These are phyloP conservation scores for Pseudevernia furfuracea DNA, from an alignment of 495 filamentous ascomycete species.

Conservation along the genomic window DNA sequence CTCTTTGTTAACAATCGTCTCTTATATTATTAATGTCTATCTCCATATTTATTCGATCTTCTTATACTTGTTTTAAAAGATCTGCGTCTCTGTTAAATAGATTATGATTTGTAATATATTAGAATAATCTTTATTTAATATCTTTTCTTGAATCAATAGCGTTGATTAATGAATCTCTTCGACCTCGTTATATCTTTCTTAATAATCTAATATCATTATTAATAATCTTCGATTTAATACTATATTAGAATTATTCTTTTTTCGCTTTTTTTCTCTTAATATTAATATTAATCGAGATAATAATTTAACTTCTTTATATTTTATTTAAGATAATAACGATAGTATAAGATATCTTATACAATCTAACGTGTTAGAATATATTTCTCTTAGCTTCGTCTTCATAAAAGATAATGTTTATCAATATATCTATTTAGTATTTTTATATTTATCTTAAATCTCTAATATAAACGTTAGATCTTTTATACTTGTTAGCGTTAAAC, in stretches of 20 bases:
- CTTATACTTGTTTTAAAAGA: no score
- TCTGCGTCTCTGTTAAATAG: no score
- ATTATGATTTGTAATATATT: no score
- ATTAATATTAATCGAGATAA: constrained; percentile 25
- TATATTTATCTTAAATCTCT: background rate
- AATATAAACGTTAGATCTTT: background rate
- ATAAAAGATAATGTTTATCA: constrained; percentile 22
- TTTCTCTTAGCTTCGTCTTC: constrained; percentile 30
- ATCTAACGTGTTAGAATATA: constrained; percentile 34
- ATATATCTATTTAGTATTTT: constrained; percentile 16
- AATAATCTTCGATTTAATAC: constrained; percentile 28
- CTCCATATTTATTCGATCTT: no score
- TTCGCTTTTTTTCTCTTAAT: constrained; percentile 27
- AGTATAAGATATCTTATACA: constrained; percentile 25
- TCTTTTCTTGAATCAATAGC: no score
- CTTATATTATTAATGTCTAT: no score
- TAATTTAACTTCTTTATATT: constrained; percentile 34
- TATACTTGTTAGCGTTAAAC: background rate
- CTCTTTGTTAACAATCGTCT: no score
- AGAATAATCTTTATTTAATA: no score
- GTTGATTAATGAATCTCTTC: background rate
- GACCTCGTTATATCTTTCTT: background rate
- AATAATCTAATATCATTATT: background rate
- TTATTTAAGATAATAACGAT: constrained; percentile 1
- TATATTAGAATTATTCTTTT: constrained; percentile 26